A percentile compares a stretch with the other conserved stretches of the same genome.
phyloP scores from a whole-genome alignment of 2,329 filamentous ascomycete genomes.

The Biscogniauxia mediterranea region DNA sequence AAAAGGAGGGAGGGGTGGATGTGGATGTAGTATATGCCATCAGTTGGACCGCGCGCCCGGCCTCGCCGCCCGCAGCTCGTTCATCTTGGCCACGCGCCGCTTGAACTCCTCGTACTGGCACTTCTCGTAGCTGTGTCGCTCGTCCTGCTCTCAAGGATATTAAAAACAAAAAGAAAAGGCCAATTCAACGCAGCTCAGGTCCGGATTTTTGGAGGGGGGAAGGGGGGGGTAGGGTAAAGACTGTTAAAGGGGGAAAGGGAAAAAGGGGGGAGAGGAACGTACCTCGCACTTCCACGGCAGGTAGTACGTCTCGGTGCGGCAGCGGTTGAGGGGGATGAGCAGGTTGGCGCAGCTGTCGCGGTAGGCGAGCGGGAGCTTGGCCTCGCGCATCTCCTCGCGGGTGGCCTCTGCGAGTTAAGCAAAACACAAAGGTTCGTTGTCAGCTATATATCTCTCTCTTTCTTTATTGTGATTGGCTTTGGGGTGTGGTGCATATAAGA shows the following conservation, averaged over 20 bases:
- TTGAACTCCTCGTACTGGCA: slow-evolving; percentile 99
- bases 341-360: slow-evolving; percentile 94
- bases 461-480: background rate
- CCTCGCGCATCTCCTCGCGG: slow-evolving; percentile 90
- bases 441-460: slow-evolving; percentile 1
- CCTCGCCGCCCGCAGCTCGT: slow-evolving; percentile 87
- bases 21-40: too few species aligned
- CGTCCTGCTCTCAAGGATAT: too few species aligned
- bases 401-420: slow-evolving; percentile 60
- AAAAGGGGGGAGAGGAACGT: slow-evolving; percentile 36
- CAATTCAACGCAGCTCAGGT: too few species aligned
- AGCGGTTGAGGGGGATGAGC: slow-evolving; percentile 92
- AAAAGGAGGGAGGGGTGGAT: too few species aligned
- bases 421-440: background rate
- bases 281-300: slow-evolving; percentile 98
- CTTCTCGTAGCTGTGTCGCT: slow-evolving; percentile 97
- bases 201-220: too few species aligned
- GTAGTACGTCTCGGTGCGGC: slow-evolving; percentile 88
- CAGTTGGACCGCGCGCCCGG: slow-evolving; percentile 82
- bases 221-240: too few species aligned
- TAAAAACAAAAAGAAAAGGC: too few species aligned
- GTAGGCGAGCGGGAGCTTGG: slow-evolving; percentile 84
- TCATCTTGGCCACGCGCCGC: slow-evolving; percentile 97
- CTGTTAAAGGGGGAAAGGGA: background rate
- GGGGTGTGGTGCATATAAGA: background rate